These are phyloP conservation scores for Lipomyces sp. DNA, from an alignment of 805 yeast species.

Conservation along the genomic window DNA sequence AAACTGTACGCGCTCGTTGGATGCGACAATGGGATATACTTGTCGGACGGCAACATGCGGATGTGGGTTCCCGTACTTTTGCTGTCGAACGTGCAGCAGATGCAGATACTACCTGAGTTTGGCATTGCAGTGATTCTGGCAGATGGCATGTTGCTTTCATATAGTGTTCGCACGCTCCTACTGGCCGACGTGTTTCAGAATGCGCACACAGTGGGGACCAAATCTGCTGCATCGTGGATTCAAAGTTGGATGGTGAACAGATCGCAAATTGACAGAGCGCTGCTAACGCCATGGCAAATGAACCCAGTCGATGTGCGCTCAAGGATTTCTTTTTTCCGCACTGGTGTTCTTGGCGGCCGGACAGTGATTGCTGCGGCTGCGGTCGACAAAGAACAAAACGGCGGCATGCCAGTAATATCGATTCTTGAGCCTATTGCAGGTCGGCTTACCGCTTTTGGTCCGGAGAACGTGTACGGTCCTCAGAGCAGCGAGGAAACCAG, in stretches of 20 bases:
- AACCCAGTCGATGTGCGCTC: slow-evolving; percentile 47
- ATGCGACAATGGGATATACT: slow-evolving; percentile 57
- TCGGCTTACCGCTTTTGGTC: slow-evolving; percentile 11
- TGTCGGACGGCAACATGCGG: slow-evolving; percentile 38
- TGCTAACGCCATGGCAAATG: slow-evolving; percentile 42
- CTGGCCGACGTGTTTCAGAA: background rate
- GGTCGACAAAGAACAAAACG: too few species aligned
- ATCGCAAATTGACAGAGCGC: background rate
- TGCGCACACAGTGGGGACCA: too few species aligned
- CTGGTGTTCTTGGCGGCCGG: slow-evolving; percentile 45
- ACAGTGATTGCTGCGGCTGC: slow-evolving; percentile 3
- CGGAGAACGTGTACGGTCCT: background rate
- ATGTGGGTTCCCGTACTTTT: slow-evolving; percentile 59
- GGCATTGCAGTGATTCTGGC: slow-evolving; percentile 57
- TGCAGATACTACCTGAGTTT: slow-evolving; percentile 56
- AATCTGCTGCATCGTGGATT: background rate
- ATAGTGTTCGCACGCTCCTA: slow-evolving; percentile 59
- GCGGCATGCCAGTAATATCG: slow-evolving; percentile 34
- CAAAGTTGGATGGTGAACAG: background rate
- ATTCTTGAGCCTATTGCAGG: slow-evolving; percentile 54
- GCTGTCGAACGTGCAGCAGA: slow-evolving; percentile 50
- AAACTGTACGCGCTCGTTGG: slow-evolving; percentile 49
- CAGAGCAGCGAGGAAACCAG: background rate
- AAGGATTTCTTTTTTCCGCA: too few species aligned
- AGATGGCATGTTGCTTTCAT: slow-evolving; percentile 58